Conservation (phyloP, 2,329 filamentous ascomycete genomes). For the Monilinia vaccinii-corymbosi region DNA sequence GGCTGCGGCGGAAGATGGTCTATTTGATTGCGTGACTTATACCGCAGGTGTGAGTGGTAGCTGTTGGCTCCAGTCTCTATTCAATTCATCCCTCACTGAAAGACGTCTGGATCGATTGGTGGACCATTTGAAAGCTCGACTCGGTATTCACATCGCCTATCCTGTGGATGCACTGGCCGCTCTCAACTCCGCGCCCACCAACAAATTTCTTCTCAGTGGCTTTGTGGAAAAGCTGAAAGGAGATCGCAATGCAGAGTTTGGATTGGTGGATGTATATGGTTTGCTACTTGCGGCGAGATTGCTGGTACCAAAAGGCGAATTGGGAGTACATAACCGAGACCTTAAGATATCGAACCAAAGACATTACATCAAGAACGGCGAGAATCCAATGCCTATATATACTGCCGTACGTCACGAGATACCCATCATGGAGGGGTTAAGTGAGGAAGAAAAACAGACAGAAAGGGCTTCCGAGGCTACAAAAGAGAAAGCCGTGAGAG, state of each 20-base stretch:
- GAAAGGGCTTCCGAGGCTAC: conserved; percentile 36
- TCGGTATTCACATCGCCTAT: conserved; percentile 86
- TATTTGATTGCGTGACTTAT: conserved; percentile 93
- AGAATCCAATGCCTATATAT: conserved; percentile 86
- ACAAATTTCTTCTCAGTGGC: conserved; percentile 80
- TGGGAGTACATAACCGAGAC: conserved; percentile 66
- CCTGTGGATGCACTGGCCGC: conserved; percentile 75
- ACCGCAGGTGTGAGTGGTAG: conserved; percentile 92
- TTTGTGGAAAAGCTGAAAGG: conserved; percentile 88
- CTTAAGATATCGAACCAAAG: conserved; percentile 88
- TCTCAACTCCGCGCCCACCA: conserved; percentile 81
- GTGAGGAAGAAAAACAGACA: conserved; percentile 30
- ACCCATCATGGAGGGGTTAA: conserved; percentile 48
- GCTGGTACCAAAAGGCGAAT: conserved; percentile 76
- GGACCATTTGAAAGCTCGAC: conserved; percentile 75
- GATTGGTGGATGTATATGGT: conserved; percentile 89
- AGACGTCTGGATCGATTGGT: conserved; percentile 62
- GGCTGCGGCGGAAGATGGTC: conserved; percentile 72
- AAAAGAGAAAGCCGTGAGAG: conserved; percentile 45
- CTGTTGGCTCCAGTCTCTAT: conserved; percentile 89
- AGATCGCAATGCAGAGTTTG: conserved; percentile 70
- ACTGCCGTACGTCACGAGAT: conserved; percentile 95
- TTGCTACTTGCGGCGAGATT: conserved; percentile 75
- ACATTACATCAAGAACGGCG: conserved; percentile 64
- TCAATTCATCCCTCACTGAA: conserved; percentile 67